These are phyloP conservation scores for Plasmodium chabaudi DNA, from an alignment of 169 alveolate species.

Conservation along the genomic window DNA sequence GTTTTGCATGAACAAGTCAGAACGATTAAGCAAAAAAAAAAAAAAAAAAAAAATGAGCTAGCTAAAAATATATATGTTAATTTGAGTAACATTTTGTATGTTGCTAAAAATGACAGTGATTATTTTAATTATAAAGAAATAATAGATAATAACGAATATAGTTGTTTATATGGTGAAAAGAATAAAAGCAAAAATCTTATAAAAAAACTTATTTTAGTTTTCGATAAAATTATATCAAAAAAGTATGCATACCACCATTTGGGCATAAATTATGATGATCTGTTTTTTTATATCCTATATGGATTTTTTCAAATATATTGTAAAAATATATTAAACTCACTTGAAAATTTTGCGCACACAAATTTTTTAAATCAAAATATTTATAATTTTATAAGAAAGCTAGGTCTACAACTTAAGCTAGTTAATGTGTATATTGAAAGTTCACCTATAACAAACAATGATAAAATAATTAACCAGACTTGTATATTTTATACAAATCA, in stretches of 20 bases:
- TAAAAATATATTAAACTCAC: neutral
- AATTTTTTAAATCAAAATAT: conserved; percentile 5
- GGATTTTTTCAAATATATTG: conserved; percentile 4
- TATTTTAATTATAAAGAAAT: neutral
- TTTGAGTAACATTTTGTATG: neutral
- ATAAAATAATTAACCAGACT: neutral
- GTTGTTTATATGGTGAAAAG: neutral
- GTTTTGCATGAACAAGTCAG: neutral
- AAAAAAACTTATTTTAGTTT: conserved; percentile 1
- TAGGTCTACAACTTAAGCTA: conserved; percentile 5
- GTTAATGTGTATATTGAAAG: conserved; percentile 1
- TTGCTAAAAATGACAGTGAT: neutral
- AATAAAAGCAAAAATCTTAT: neutral
- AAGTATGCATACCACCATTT: neutral
- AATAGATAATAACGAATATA: no score
- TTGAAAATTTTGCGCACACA: neutral
- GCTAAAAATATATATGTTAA: neutral
- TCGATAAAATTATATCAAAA: conserved; percentile 4
- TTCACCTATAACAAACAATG: neutral
- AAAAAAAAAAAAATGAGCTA: neutral
- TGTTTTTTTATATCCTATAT: conserved; percentile 1
- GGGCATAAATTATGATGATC: conserved; percentile 5
- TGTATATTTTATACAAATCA: neutral
- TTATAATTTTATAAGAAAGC: conserved; percentile 3
- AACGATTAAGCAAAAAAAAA: neutral